Conservation (phyloP, 768 basidiomycete genomes). For the Suillus brevipes region DNA sequence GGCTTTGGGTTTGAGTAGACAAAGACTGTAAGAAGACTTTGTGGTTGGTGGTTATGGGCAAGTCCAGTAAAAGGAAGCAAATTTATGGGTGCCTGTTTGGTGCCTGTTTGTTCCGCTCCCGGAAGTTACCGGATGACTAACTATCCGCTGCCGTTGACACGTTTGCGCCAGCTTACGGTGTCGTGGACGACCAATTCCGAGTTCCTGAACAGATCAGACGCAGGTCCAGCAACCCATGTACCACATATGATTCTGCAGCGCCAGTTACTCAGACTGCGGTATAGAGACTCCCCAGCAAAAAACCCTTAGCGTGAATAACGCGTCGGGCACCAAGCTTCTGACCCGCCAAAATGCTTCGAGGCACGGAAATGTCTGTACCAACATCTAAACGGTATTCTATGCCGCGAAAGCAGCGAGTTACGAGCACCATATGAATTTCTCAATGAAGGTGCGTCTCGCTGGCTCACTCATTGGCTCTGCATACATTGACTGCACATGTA, state of each 20-base stretch:
- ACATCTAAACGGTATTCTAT: neutral
- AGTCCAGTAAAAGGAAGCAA: constrained; percentile 10
- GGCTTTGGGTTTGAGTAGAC: constrained; percentile 5
- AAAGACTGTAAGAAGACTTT: constrained; percentile 1
- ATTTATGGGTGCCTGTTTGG: constrained; percentile 32
- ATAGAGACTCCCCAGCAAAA: no score
- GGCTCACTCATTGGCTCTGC: neutral
- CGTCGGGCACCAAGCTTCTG: neutral
- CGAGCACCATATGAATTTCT: neutral
- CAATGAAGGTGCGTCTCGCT: neutral
- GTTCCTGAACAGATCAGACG: no score
- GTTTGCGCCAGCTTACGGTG: no score
- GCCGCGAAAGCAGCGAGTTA: neutral
- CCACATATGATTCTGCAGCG: neutral
- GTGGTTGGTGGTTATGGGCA: constrained; percentile 6
- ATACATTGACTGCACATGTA: neutral
- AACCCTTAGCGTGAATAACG: neutral
- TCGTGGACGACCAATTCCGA: no score
- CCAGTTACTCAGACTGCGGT: neutral
- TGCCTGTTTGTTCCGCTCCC: constrained; percentile 28
- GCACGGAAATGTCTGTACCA: no score
- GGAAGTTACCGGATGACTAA: constrained; percentile 15
- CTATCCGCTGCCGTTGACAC: neutral
- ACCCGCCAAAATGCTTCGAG: neutral
- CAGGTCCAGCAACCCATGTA: no score